Conservation (phyloP, 345 rosid genomes). For the Anacardium occidentale region DNA sequence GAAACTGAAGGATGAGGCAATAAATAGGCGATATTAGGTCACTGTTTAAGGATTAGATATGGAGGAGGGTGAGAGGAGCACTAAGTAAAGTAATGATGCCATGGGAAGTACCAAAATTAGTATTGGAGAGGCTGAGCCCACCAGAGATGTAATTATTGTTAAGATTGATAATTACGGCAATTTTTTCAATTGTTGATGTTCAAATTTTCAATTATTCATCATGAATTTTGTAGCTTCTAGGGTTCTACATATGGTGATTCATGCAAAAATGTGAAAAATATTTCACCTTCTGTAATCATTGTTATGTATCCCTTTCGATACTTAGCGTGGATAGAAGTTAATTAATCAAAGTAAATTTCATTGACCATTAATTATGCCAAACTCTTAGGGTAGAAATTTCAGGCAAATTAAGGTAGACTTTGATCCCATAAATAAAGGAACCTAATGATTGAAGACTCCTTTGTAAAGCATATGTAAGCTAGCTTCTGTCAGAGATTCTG, state of each 20-base stretch:
- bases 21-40: no score
- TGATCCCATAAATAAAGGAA: background rate
- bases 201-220: conserved; percentile 10
- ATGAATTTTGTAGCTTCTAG: background rate
- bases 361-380: background rate
- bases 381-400: background rate
- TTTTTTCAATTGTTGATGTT: background rate
- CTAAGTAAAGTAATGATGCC: no score
- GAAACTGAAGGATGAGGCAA: no score
- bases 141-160: conserved; percentile 16
- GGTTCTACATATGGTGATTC: background rate
- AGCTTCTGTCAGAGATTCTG: no score
- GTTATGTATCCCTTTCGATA: background rate
- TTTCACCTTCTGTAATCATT: conserved; percentile 12
- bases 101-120: no score
- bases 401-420: background rate
- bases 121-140: background rate
- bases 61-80: no score
- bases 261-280: background rate
- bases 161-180: conserved; percentile 14
- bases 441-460: background rate
- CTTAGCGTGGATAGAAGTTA: no score
- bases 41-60: no score
- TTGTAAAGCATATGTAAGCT: no score
- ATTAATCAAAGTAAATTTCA: no score